Evolutionary conservation across 2,329 filamentous ascomycete genomes (phyloP), one percentile per base, ranked within the genome.

Genomic region (Aspergillus sp.): DNA sequence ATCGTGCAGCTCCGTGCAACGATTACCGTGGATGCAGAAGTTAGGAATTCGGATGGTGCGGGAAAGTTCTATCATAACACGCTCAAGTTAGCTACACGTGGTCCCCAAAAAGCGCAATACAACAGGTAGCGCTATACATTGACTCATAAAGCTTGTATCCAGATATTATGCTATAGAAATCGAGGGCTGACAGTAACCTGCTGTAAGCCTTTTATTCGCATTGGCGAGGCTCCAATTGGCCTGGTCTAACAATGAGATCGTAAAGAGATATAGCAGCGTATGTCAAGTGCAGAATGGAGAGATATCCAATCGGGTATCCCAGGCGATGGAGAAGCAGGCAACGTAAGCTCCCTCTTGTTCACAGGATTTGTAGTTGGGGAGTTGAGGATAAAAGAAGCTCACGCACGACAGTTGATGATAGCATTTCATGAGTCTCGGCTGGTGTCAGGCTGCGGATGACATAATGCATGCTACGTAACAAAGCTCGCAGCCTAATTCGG

Each of bases 131-230:
- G 53, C 7, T 55, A 18, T 62, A 68, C 64, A 54, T 54, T 55
- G 52, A 64, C 44, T 54, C 66, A 68, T 62, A 49, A 58, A 66
- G 61, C 43, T 64, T 54, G 52, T 49, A 54, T 60, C 59, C 59
- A 59, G 55, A 59, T 62, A 47, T 52, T 57, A 56, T 54, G 44
- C 32, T 60, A 61, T 58, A 60, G 60, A 56, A 57, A 57, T 59
- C 61, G 62, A 62, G 61, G 59, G 53, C 60, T 62, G 62, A 63
- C 53, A 60, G 55, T 60, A 57, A 55, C 62, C 61, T 68, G 62
- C 66, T 65, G 62, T 61, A 60, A 62, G 58, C 60, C 61, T 58
- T 59, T 58, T 49, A 55, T 63, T 68, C 62, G 67, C 69, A 72
- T 72, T 64, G 47, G 60, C 55, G 53, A 53, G 26, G 45, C 20